Conservation (phyloP, 129 eudicot species). For the Helianthus tuberosus region DNA sequence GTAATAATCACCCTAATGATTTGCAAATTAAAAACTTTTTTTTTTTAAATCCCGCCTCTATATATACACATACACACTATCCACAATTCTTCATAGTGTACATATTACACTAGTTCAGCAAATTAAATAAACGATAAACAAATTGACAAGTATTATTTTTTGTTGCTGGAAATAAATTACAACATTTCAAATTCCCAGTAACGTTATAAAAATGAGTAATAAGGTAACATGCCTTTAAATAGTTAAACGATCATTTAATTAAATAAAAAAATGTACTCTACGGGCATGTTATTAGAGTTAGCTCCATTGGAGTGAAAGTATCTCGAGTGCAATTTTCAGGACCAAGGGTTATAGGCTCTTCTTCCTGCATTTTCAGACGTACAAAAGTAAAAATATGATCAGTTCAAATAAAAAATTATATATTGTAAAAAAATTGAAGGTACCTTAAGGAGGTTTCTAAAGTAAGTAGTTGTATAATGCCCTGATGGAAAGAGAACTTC, state of each 20-base stretch:
- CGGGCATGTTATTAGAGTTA: constrained; percentile 56
- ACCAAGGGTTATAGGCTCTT: constrained; percentile 45
- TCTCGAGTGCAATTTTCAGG: constrained; percentile 69
- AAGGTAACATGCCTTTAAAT: not conserved
- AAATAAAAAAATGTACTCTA: constrained; percentile 23
- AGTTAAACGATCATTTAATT: constrained; percentile 2
- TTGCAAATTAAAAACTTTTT: too few relatives aligned
- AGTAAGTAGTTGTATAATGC: constrained; percentile 75
- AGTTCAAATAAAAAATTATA: not conserved
- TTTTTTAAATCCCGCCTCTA: too few relatives aligned
- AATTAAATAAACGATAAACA: too few relatives aligned
- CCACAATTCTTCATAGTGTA: too few relatives aligned
- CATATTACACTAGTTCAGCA: too few relatives aligned
- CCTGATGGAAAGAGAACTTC: constrained; percentile 85
- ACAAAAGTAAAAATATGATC: not conserved
- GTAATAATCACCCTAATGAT: too few relatives aligned
- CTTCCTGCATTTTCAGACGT: constrained; percentile 58
- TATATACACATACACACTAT: too few relatives aligned
- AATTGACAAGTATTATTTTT: too few relatives aligned
- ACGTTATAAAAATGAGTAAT: constrained; percentile 16
- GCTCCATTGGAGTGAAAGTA: constrained; percentile 69
- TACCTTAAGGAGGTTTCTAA: constrained; percentile 87
- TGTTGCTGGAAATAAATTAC: not conserved
- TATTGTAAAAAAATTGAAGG: not conserved
- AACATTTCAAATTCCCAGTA: constrained; percentile 7